phyloP scores from a whole-genome alignment of 2,329 filamentous ascomycete species.

The Colletotrichum lini region DNA sequence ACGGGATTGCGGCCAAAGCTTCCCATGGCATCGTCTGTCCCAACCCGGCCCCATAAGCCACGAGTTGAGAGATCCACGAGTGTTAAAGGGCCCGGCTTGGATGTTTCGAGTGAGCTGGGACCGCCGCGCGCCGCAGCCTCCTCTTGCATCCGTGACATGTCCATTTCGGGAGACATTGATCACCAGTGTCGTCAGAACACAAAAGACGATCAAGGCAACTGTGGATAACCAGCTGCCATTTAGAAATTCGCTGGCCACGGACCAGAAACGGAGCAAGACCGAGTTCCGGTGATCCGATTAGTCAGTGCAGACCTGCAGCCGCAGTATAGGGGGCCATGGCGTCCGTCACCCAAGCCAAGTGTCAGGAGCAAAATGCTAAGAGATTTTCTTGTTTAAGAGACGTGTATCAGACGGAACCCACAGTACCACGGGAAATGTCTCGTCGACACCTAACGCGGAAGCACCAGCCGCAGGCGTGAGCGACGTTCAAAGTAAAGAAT shows the following conservation, averaged over 20 bases:
- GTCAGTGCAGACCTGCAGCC: neutral
- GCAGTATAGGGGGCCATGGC: neutral
- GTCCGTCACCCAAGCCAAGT: no score
- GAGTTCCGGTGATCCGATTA: neutral
- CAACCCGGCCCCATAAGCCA: neutral
- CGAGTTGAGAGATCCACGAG: neutral
- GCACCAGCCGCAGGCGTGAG: constrained; percentile 3
- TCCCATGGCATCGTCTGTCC: constrained; percentile 3
- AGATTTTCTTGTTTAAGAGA: constrained; percentile 13
- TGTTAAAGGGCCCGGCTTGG: neutral
- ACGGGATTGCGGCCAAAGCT: neutral
- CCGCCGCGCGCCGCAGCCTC: neutral
- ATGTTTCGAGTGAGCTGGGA: constrained; percentile 5
- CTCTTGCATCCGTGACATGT: neutral
- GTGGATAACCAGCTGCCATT: constrained; percentile 4
- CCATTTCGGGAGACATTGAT: neutral
- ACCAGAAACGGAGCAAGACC: neutral
- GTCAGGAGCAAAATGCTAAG: no score
- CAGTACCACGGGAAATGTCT: constrained; percentile 27
- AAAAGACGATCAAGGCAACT: neutral
- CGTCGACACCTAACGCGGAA: neutral
- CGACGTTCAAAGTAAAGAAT: constrained; percentile 1
- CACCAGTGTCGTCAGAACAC: constrained; percentile 10
- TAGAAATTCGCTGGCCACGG: neutral
- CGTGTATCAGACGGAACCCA: constrained; percentile 30